Percentiles rank a stretch among this genome's conserved stretches.
Conservation (phyloP, 495 filamentous ascomycete species). For the Aspergillus saccharolyticus region DNA sequence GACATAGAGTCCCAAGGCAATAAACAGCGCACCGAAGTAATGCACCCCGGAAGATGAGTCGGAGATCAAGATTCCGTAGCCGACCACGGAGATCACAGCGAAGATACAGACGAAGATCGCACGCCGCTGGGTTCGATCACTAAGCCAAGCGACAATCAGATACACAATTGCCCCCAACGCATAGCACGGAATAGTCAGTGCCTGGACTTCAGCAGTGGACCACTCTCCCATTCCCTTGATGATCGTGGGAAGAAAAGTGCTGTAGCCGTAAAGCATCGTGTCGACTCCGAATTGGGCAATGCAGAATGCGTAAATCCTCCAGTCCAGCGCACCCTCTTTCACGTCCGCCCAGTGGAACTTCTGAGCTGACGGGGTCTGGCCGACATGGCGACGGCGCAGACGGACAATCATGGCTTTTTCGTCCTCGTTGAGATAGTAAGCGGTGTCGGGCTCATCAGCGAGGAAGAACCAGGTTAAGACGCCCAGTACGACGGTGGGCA, state of each 20-base stretch:
- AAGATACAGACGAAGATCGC: slow-evolving; percentile 57
- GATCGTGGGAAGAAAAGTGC: slow-evolving; percentile 74
- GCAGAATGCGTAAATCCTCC: slow-evolving; percentile 65
- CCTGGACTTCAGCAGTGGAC: slow-evolving; percentile 58
- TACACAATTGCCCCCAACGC: slow-evolving; percentile 62
- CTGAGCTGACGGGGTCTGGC: slow-evolving; percentile 55
- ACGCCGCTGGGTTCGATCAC: slow-evolving; percentile 56
- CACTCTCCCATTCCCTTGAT: slow-evolving; percentile 63
- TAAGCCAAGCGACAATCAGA: slow-evolving; percentile 54
- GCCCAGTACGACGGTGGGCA: slow-evolving; percentile 62
- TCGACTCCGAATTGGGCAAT: slow-evolving; percentile 62
- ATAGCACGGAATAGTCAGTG: slow-evolving; percentile 76
- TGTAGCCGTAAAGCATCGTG: slow-evolving; percentile 73
- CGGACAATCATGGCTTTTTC: slow-evolving; percentile 50
- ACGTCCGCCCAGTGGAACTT: slow-evolving; percentile 56
- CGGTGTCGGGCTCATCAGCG: slow-evolving; percentile 59
- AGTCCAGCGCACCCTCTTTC: slow-evolving; percentile 49
- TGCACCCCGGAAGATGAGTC: slow-evolving; percentile 55
- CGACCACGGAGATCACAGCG: slow-evolving; percentile 55
- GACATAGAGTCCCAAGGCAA: slow-evolving; percentile 68
- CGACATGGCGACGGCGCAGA: slow-evolving; percentile 46
- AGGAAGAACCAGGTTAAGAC: slow-evolving; percentile 57
- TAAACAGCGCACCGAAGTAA: slow-evolving; percentile 67
- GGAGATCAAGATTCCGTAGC: slow-evolving; percentile 62
- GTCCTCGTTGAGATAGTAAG: slow-evolving; percentile 54